Conservation (phyloP, 192 early-diverging fungal species). For the Fimicolochytrium jonesii region DNA sequence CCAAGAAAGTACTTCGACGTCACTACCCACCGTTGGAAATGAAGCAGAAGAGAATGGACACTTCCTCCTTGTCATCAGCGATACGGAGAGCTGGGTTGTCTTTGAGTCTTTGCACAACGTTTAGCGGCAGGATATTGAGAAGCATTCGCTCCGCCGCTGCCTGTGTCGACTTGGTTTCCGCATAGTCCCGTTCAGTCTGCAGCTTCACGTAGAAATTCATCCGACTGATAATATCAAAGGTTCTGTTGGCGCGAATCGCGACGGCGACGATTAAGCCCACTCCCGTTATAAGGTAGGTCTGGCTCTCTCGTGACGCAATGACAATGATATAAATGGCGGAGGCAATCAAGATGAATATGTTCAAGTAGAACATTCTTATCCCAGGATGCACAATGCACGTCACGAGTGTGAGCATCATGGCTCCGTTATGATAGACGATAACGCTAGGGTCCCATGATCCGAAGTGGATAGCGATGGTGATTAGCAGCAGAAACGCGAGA, state of each 20-base stretch:
- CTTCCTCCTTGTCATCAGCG: conserved; percentile 27
- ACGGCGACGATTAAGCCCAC: conserved; percentile 3
- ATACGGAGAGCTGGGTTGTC: conserved; percentile 24
- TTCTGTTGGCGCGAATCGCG: conserved; percentile 12
- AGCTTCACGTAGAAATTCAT: conserved; percentile 26
- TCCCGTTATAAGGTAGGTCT: background rate
- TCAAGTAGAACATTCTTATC: conserved; percentile 7
- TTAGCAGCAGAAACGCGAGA: background rate
- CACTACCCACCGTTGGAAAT: conserved; percentile 24
- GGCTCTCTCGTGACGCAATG: background rate
- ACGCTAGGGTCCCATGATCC: background rate
- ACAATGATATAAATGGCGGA: background rate
- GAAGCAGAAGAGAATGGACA: conserved; percentile 26
- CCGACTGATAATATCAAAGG: conserved; percentile 14
- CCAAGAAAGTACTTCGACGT: no score
- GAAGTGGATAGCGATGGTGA: conserved; percentile 9
- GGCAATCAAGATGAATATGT: background rate
- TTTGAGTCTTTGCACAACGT: conserved; percentile 24
- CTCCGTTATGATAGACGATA: background rate
- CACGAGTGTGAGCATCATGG: background rate
- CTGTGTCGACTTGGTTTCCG: conserved; percentile 21
- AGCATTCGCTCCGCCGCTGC: conserved; percentile 26
- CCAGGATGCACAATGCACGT: conserved; percentile 1
- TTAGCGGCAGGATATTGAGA: conserved; percentile 31
- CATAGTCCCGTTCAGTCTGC: conserved; percentile 20